Base-by-base conservation (phyloP, 768 basidiomycete genomes). In the Terana coerulea region DNA sequence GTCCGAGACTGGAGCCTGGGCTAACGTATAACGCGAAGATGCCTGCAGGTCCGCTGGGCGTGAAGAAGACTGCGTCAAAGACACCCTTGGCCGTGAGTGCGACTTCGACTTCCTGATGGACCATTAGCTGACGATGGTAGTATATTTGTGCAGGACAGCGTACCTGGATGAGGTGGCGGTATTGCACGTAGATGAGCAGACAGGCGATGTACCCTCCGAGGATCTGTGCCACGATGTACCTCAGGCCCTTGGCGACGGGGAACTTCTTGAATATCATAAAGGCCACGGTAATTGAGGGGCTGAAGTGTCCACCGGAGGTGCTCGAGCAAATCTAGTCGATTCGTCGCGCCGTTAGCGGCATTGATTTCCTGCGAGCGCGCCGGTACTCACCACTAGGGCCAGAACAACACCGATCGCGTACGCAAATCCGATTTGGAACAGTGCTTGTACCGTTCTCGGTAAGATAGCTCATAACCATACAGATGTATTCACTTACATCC, bases 201-300 rank as follows among this genome's bases (percentile, higher is more conserved):
- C 76, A 79, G 0, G 82, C 86, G 54, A 87, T 64, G 56, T 81
- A 86, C 11, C 75, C 80, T 4, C 86, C 88, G 3, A 85, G 55
- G 54, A 85, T 73, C 60, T 90, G 87, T 0, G 83, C 77, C 11
- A 76, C 35, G 52, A 87, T 83, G 47, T 39, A 83, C 83, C 78
- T 67, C 24, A 67, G 30, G 5, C 75, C 83, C 49, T 81, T 86
- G 31, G 63, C 45, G 6, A 64, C 48, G 2, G 86, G 79, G 61
- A 85, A 79, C 0, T 74, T 75, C 51, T 70, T 77, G 70, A 81
- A 80, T 8, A 84, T 14, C n/a, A 74, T 65, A 46, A 75, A 69
- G 7, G 75, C 67, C 30, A 86, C 67, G 3, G 83, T 82, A 33
- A 87, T 72, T 47, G 76, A 74, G 2, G 88, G 88, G 36, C 68